Percentiles rank a stretch among this genome's conserved stretches.
Evolutionary conservation across 192 early-diverging fungal genomes (phyloP).

Genomic region (Obelidium mucronatum): DNA sequence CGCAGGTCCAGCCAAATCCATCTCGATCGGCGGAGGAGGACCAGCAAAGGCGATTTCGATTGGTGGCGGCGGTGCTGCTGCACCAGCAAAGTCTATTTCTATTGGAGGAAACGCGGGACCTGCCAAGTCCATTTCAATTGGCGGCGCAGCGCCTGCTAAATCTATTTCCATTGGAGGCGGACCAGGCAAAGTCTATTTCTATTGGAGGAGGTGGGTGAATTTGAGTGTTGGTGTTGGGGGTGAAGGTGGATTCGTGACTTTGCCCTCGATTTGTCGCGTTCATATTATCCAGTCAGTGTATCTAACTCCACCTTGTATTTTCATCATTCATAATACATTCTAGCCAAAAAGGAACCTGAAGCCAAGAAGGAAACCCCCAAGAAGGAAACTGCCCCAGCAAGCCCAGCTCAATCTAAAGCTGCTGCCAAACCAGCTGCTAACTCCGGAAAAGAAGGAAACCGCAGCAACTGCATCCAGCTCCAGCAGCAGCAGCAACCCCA

Average conservation of each 20-base stretch:
- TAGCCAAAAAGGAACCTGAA: too few relatives aligned
- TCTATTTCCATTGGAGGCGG: slow-evolving; percentile 44
- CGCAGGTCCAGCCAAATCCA: slow-evolving; percentile 34
- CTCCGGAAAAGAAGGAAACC: slow-evolving; percentile 10
- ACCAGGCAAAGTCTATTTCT: slow-evolving; percentile 38
- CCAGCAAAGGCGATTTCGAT: slow-evolving; percentile 29
- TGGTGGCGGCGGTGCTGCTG: slow-evolving; percentile 29
- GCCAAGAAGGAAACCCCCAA: slow-evolving; percentile 36
- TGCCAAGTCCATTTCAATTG: slow-evolving; percentile 37
- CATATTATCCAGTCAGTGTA: too few relatives aligned
- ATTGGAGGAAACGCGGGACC: slow-evolving; percentile 22
- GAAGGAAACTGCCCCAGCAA: slow-evolving; percentile 27
- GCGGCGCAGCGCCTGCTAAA: slow-evolving; percentile 14
- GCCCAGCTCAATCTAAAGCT: slow-evolving; percentile 39
- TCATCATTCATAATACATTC: too few relatives aligned
- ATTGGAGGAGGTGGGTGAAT: slow-evolving; percentile 33
- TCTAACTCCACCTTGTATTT: too few relatives aligned
- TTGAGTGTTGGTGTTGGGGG: background rate
- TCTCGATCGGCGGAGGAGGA: slow-evolving; percentile 39
- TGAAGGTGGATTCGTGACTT: slow-evolving; percentile 21
- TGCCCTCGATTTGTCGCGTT: background rate
- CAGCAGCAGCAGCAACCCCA: slow-evolving; percentile 5
- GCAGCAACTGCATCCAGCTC: too few relatives aligned
- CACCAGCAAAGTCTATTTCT: slow-evolving; percentile 34
- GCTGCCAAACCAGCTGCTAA: slow-evolving; percentile 25